Base-by-base conservation (phyloP, 768 basidiomycete species). In the Leucocoprinus leucothites region DNA sequence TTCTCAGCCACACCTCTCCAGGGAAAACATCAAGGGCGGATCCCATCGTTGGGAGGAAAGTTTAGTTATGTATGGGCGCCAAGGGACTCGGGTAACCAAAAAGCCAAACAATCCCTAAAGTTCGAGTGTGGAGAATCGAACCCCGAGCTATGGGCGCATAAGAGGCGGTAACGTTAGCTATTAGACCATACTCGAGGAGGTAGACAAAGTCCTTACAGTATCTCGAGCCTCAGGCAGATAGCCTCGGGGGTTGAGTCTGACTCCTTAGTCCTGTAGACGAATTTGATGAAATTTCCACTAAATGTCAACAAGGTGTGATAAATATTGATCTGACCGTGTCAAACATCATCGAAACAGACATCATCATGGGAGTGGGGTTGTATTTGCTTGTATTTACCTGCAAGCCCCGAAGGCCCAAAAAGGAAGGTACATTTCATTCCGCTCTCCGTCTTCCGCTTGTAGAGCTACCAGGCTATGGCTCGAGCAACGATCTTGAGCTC, bases 91-190 rank as follows among this genome's bases (percentile, higher is more conserved):
- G n/a, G 31, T 5, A 11, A 31, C 31, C 6, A 31, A 31, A 11
- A 31, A 31, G 31, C 5, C 5, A 31, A 31, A 31, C 6, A 5
- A 5, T 31, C 31, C 31, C 11, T 11, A 31, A 11, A 9, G 14
- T 36, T 50, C 48, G 48, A 50, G 48, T 62, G 63, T 65, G 64
- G 63, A 66, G 66, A 65, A 64, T 67, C 65, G 66, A 68, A 67
- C 67, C 65, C 64, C 31, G 67, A 65, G 67, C 67, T 68, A 63
- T 65, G n/a, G n/a, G n/a, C 64, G 66, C 67, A 64, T 78, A 77
- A 78, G 68, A 78, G 74, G 77, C 76, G 76, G 74, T 70, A 76
- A 78, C 76, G 78, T 77, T 79, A 75, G 76, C 77, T 78, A 61
- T 77, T 78, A 79, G 77, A 79, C 78, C 76, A 78, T 78, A 79